Conservation (phyloP, 1,139 yeast species). For the Maudiozyma humilis region DNA sequence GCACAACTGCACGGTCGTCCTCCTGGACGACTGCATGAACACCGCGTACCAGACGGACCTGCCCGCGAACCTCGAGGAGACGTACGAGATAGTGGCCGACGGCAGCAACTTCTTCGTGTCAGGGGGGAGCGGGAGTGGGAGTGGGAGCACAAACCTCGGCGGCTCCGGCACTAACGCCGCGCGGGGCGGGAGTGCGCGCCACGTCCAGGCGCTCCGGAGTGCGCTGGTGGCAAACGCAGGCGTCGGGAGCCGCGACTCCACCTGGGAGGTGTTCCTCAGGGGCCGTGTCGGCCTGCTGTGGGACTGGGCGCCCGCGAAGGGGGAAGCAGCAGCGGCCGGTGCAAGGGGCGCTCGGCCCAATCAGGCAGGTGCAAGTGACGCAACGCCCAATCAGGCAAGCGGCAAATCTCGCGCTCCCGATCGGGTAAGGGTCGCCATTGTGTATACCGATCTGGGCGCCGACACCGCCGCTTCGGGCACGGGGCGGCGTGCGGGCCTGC, state of each 20-base stretch:
- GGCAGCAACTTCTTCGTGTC: conserved; percentile 22
- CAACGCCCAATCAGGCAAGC: neutral
- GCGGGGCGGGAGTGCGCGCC: conserved; percentile 9
- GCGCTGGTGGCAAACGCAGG: conserved; percentile 29
- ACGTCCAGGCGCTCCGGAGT: conserved; percentile 26
- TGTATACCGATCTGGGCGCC: conserved; percentile 1
- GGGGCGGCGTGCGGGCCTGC: neutral
- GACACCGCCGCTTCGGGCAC: neutral
- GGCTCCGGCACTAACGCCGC: neutral
- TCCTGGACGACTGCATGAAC: conserved; percentile 29
- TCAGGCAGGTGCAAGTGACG: neutral
- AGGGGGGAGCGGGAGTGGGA: neutral
- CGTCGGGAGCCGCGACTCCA: conserved; percentile 25
- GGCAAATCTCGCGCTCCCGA: neutral
- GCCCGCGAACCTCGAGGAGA: conserved; percentile 11
- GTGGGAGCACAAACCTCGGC: neutral
- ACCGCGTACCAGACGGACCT: conserved; percentile 22
- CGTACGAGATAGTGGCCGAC: conserved; percentile 14
- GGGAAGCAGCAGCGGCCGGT: neutral
- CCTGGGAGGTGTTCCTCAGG: conserved; percentile 29
- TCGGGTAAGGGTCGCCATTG: conserved; percentile 4
- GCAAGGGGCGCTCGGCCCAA: neutral
- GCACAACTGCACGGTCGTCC: conserved; percentile 18
- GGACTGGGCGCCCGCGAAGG: conserved; percentile 17
- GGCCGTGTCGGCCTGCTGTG: conserved; percentile 27